A percentile compares a stretch with the other conserved stretches of the same genome.
These are phyloP conservation scores for Penicillium simplicissimum DNA, from an alignment of 495 filamentous ascomycete genomes.

Conservation along the genomic window DNA sequence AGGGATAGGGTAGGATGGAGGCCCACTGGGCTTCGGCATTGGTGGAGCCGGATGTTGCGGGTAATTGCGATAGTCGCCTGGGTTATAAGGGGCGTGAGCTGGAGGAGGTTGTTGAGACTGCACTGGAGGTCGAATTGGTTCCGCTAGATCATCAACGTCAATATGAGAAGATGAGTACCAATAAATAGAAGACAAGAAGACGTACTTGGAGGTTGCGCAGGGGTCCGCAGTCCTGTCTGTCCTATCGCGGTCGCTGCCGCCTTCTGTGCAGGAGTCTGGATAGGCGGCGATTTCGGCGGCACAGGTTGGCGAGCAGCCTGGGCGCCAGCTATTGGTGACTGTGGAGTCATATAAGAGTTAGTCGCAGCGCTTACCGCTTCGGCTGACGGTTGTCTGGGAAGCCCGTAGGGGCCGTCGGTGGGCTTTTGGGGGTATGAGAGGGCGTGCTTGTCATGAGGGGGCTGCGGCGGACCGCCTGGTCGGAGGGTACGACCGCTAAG, in stretches of 20 bases:
- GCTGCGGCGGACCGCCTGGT: conserved; percentile 49
- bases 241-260: conserved; percentile 42
- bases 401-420: conserved; percentile 52
- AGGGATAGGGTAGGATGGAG: conserved; percentile 24
- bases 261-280: conserved; percentile 31
- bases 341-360: conserved; percentile 45
- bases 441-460: conserved; percentile 48
- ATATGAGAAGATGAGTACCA: background rate
- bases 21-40: conserved; percentile 25
- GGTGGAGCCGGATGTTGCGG: conserved; percentile 41
- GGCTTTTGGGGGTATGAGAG: conserved; percentile 47
- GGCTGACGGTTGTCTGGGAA: conserved; percentile 46
- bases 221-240: conserved; percentile 30
- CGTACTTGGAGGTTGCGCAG: conserved; percentile 42
- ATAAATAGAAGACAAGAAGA: background rate
- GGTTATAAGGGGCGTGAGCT: conserved; percentile 65
- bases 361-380: conserved; percentile 51
- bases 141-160: conserved; percentile 21
- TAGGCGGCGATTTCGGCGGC: conserved; percentile 37
- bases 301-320: conserved; percentile 36
- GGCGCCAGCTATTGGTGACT: conserved; percentile 40
- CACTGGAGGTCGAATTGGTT: conserved; percentile 47
- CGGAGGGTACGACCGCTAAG: conserved; percentile 69
- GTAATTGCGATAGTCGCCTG: conserved; percentile 68
- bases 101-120: conserved; percentile 29